Evolutionary conservation across 139 green algal genomes (phyloP).

Genomic region (Eudorina sp.): DNA sequence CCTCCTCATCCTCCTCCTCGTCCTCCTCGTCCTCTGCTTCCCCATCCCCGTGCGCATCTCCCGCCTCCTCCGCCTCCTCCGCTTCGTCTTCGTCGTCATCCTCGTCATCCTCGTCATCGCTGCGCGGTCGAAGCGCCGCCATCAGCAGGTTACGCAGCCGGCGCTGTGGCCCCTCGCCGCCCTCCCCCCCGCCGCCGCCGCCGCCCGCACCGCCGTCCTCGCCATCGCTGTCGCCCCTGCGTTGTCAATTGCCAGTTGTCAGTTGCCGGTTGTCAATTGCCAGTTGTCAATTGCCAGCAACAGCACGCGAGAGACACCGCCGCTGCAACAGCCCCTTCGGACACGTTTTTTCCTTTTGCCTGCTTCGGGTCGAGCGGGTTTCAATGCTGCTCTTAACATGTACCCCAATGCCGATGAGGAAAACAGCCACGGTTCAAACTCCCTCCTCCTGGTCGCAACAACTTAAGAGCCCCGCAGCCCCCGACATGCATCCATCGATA

Average conservation of each 20-base stretch:
- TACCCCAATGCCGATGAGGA: too few species aligned
- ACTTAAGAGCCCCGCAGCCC: not conserved
- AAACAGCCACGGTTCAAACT: not conserved
- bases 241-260: too few species aligned
- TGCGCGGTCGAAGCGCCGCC: not conserved
- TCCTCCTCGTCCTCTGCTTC: not conserved
- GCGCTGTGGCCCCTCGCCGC: not conserved
- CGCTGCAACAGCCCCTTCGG: not conserved
- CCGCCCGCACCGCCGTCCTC: not conserved
- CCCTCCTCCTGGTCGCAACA: not conserved
- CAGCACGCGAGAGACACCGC: too few species aligned
- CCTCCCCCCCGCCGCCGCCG: not conserved
- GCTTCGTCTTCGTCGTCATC: not conserved
- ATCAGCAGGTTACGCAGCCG: not conserved
- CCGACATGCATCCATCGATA: not conserved
- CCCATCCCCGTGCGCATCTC: not conserved
- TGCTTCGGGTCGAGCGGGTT: too few species aligned
- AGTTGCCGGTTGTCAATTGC: too few species aligned
- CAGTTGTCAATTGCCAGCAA: too few species aligned
- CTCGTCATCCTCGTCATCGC: not conserved
- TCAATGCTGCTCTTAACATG: too few species aligned
- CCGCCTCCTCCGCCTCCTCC: not conserved
- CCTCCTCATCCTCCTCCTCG: not conserved
- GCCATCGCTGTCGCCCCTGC: not conserved
- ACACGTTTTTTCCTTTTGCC: not conserved